These are phyloP conservation scores for Leersia perrieri DNA, from an alignment of 176 grass and related monocot species.

Conservation along the genomic window DNA sequence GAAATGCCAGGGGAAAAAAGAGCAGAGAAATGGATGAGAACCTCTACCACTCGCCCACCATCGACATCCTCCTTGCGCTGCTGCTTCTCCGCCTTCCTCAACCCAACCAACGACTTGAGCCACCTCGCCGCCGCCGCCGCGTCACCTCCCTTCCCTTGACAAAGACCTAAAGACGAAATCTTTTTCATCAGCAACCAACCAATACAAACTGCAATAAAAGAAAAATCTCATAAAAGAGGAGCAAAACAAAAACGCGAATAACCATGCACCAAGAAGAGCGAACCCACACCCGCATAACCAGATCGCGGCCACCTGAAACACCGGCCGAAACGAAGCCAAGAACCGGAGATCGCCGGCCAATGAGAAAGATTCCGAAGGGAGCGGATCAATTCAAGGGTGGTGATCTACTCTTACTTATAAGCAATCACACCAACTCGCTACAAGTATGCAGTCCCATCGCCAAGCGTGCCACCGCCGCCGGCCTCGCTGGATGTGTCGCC, in stretches of 20 bases:
- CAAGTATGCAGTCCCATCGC: too few species aligned
- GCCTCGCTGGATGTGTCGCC: too few species aligned
- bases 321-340: not conserved
- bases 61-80: constrained; percentile 45
- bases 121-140: constrained; percentile 49
- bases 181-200: constrained; percentile 9
- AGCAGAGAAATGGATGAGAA: not conserved
- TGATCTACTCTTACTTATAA: too few species aligned
- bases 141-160: not conserved
- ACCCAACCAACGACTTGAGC: constrained; percentile 77
- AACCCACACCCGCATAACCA: not conserved
- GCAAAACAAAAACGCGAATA: not conserved
- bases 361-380: too few species aligned
- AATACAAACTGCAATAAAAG: not conserved
- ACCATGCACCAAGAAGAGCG: not conserved
- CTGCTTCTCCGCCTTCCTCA: constrained; percentile 60
- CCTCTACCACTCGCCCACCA: constrained; percentile 23
- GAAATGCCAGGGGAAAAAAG: not conserved
- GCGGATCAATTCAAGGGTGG: not conserved
- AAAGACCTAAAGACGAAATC: not conserved
- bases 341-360: constrained; percentile 5
- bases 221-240: not conserved
- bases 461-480: constrained; percentile 1
- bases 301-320: constrained; percentile 26
- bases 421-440: not conserved